A percentile compares a stretch with the other conserved stretches of the same genome.
Evolutionary conservation across 441 rosid genomes (phyloP).

Genomic region (Erysimum cheiri): DNA sequence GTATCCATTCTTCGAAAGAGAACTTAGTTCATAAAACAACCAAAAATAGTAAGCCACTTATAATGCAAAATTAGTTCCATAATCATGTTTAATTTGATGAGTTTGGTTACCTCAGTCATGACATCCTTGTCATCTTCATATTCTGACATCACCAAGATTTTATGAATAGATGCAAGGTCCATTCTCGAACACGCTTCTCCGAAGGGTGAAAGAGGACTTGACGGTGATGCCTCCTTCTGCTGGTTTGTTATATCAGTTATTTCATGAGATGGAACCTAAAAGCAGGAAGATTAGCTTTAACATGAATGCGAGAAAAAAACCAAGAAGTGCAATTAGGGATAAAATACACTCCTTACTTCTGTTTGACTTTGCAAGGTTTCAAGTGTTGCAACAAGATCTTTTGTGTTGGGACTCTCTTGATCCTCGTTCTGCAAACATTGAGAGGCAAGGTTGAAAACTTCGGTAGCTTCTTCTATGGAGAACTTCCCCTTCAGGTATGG

Average conservation of each 20-base stretch:
- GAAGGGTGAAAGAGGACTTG: slow-evolving; percentile 62
- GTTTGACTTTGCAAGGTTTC: slow-evolving; percentile 64
- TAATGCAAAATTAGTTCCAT: slow-evolving; percentile 5
- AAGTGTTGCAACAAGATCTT: slow-evolving; percentile 67
- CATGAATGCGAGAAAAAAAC: neutral
- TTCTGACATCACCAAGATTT: slow-evolving; percentile 60
- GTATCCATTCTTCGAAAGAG: slow-evolving; percentile 89
- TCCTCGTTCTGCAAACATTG: slow-evolving; percentile 78
- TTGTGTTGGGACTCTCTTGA: slow-evolving; percentile 67
- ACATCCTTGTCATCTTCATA: slow-evolving; percentile 76
- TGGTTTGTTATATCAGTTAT: slow-evolving; percentile 61
- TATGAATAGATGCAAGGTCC: slow-evolving; percentile 80
- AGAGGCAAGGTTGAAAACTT: slow-evolving; percentile 71
- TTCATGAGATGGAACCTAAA: slow-evolving; percentile 64
- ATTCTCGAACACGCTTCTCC: slow-evolving; percentile 83
- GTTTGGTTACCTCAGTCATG: slow-evolving; percentile 60
- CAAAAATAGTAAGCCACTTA: slow-evolving; percentile 23
- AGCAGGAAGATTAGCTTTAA: slow-evolving; percentile 19
- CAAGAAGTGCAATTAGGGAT: slow-evolving; percentile 2
- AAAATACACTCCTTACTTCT: slow-evolving; percentile 53
- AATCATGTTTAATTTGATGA: slow-evolving; percentile 1
- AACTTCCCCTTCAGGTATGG: slow-evolving; percentile 82
- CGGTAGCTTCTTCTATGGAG: slow-evolving; percentile 72
- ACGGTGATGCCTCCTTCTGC: slow-evolving; percentile 48
- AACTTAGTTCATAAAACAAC: slow-evolving; percentile 47